Conservation (phyloP, 2,329 filamentous ascomycete genomes). For the Colletotrichum spinosum region DNA sequence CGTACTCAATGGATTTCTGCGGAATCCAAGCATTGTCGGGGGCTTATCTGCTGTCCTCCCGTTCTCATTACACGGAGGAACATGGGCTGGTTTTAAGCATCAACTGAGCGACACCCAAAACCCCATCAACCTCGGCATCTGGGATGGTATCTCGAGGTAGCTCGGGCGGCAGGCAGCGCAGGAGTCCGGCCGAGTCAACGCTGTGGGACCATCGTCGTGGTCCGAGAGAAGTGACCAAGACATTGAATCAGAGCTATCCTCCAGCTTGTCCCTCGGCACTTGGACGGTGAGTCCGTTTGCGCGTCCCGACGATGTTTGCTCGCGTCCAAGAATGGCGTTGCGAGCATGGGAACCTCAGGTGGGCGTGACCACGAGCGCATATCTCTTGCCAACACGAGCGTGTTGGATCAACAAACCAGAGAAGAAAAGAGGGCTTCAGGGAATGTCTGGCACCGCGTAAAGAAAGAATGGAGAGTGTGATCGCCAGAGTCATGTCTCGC, state of each 20-base stretch:
- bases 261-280: neutral
- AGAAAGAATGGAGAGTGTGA: constrained; percentile 10
- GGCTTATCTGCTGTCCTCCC: neutral
- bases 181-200: neutral
- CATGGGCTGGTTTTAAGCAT: constrained; percentile 9
- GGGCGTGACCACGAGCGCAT: neutral
- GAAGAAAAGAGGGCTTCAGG: constrained; percentile 1
- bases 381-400: constrained; percentile 1
- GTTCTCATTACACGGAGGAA: neutral
- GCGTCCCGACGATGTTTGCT: constrained; percentile 6
- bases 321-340: constrained; percentile 19
- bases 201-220: neutral
- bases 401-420: neutral
- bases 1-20: constrained; percentile 33
- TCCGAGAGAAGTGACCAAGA: constrained; percentile 5
- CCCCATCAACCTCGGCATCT: neutral
- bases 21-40: constrained; percentile 33
- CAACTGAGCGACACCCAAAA: neutral
- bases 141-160: neutral
- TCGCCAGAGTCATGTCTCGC: constrained; percentile 18
- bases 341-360: neutral
- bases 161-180: neutral
- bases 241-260: neutral
- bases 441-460: constrained; percentile 1
- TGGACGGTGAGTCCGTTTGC: neutral